Percentiles rank a stretch among this genome's conserved stretches.
These are phyloP conservation scores for Phytophthora nicotianae DNA, from an alignment of 352 stramenopile genomes.

Conservation along the genomic window DNA sequence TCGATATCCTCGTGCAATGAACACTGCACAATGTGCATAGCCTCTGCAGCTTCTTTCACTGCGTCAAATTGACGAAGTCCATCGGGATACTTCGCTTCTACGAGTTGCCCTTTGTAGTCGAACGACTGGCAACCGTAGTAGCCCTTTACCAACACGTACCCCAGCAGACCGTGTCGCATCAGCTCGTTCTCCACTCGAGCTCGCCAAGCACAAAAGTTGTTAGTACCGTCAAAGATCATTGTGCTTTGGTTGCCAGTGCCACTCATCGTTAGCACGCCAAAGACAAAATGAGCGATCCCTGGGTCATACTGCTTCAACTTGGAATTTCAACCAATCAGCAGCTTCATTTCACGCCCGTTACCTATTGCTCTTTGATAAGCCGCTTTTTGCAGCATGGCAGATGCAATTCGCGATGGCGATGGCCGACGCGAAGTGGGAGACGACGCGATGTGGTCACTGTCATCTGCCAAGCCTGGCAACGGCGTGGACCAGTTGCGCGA, in stretches of 20 bases:
- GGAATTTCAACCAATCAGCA: not conserved
- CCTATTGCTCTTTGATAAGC: not conserved
- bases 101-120: not conserved
- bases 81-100: not conserved
- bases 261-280: not conserved
- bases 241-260: not conserved
- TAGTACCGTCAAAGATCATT: not conserved
- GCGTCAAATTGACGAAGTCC: not conserved
- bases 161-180: constrained; percentile 2
- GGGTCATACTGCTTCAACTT: not conserved
- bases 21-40: constrained; percentile 1
- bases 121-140: constrained; percentile 22
- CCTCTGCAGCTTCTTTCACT: not conserved
- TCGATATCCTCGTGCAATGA: constrained; percentile 25
- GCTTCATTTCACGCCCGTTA: not conserved
- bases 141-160: constrained; percentile 6
- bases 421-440: constrained; percentile 74
- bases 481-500: constrained; percentile 97
- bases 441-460: constrained; percentile 95
- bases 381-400: not conserved
- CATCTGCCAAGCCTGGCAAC: constrained; percentile 97
- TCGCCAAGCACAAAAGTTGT: not conserved
- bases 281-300: not conserved
- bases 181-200: not conserved
- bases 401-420: constrained; percentile 17